Base-by-base conservation (phyloP, 2,329 filamentous ascomycete genomes). In the Mollisia scopiformis region DNA sequence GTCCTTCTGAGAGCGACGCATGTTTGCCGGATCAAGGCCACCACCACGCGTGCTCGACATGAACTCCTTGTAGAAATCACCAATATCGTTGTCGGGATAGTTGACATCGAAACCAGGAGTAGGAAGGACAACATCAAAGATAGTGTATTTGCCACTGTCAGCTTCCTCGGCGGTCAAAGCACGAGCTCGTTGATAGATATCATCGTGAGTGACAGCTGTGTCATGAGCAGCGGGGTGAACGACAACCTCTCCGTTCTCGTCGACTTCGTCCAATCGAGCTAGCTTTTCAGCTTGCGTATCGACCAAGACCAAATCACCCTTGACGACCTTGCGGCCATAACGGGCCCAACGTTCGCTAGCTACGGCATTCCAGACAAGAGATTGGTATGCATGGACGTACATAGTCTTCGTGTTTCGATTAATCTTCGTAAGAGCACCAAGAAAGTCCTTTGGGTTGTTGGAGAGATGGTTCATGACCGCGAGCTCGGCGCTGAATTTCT, bases 381-480 rank as follows among this genome's bases (percentile, higher is more conserved):
- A 96, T 75, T 99, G 95, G 76, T 97, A 98, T 5, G 95, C 94
- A 75, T 99, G 95, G 16, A 97, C 88, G 73, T 98, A 99, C 90
- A 99, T 97, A 61, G 92, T 85, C 46, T 93, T 86, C 69, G 98
- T 81, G 52, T 91, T 92, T 19, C 93, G 85, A 25, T 90, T 90
- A 64, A 99, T 93, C 57, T 84, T 83, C 72, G 89, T 84, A 55
- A 99, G 77, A 0, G 95, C 92, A 25, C 93, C 93, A 62, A 91
- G 83, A 73, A 86, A 95, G 76, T 99, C 94, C 23, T 82, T 80
- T 50, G 55, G 75, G 71, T 39, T 41, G 60, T 27, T 72, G 71
- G 76, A 72, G 5, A 98, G 84, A 69, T 96, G 91, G 58, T 88
- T 86, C 62, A 99, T 90, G 68, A 99, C 84, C 67, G 84, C 85